Base-by-base conservation (phyloP, 257 asterid species). In the Craterostigma plantagineum region DNA sequence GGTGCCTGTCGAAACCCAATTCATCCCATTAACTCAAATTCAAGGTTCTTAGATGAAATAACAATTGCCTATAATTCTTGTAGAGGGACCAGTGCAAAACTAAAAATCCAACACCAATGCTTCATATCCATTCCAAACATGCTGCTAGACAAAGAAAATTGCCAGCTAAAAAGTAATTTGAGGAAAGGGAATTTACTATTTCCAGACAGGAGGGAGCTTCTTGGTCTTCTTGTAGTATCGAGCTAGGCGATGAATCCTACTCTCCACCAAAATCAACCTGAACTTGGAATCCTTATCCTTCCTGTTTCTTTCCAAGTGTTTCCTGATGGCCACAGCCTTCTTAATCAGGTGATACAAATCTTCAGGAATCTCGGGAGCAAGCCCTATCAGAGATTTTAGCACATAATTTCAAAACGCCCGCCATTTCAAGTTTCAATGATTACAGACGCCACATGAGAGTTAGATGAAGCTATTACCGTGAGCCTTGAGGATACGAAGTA, bases 131-230 rank as follows among this genome's bases (percentile, higher is more conserved):
- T 23, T 23, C 2, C 30, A n/a, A n/a, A n/a, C n/a, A n/a, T n/a
- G n/a, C n/a, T n/a, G n/a, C n/a, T n/a, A n/a, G n/a, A n/a, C n/a
- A n/a, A n/a, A 23, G 6, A n/a, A n/a, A n/a, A 23, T 23, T 23
- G 30, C 30, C 30, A 23, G 2, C 30, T 23, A 23, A 2, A 6
- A 23, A 23, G 30, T 23, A 23, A 23, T 2, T n/a, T n/a, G n/a
- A 2, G 2, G 30, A 23, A 23, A 23, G 6, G 30, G 54, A 63
- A 54, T 68, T 64, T 62, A 74, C 84, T 74, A 74, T 55, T 74
- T 74, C 84, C 84, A 74, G 59, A 70, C 84, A 15, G 79, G 84
- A 36, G 84, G 84, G 35, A 74, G 84, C 76, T 74, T 74, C 68
- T 74, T 74, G 8, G 84, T 74, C 55, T 74, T 70, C 67, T 74